Conservation (phyloP, 495 filamentous ascomycete genomes). For the Trichocladium uniseriatum region DNA sequence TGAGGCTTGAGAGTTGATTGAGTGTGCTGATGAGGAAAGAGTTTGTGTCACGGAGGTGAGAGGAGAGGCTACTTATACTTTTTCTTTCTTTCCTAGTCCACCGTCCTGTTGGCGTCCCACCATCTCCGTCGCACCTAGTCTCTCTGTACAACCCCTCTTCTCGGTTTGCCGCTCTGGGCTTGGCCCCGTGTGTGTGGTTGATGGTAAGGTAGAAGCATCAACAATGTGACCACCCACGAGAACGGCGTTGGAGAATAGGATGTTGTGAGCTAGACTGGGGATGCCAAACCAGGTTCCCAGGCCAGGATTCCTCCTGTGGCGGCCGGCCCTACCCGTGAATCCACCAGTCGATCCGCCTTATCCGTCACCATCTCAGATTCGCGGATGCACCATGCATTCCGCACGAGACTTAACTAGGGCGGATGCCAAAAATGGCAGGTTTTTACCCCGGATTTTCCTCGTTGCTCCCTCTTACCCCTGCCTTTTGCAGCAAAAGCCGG, state of each 20-base stretch:
- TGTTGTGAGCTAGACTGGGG: too few species aligned
- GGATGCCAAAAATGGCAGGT: background rate
- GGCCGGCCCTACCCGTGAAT: background rate
- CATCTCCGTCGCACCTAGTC: too few species aligned
- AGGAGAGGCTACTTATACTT: background rate
- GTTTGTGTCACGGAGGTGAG: background rate
- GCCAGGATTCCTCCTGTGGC: too few species aligned
- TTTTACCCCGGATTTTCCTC: conserved; percentile 8
- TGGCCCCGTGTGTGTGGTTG: too few species aligned
- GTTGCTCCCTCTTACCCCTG: background rate
- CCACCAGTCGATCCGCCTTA: background rate
- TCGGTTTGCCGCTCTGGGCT: too few species aligned
- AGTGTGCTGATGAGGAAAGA: background rate
- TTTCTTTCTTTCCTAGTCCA: too few species aligned
- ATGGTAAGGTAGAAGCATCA: too few species aligned
- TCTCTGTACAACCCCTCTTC: too few species aligned
- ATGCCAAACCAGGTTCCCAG: too few species aligned
- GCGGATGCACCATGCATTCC: background rate
- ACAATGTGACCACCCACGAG: too few species aligned
- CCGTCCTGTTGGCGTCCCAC: too few species aligned
- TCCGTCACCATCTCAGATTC: background rate
- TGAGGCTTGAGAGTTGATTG: background rate
- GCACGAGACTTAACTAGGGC: background rate
- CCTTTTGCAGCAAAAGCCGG: conserved; percentile 4
- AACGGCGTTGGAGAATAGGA: too few species aligned